Percentiles rank a stretch among this genome's conserved stretches.
phyloP scores from a whole-genome alignment of 2,329 filamentous ascomycete genomes.

The Ophiostoma quercus region DNA sequence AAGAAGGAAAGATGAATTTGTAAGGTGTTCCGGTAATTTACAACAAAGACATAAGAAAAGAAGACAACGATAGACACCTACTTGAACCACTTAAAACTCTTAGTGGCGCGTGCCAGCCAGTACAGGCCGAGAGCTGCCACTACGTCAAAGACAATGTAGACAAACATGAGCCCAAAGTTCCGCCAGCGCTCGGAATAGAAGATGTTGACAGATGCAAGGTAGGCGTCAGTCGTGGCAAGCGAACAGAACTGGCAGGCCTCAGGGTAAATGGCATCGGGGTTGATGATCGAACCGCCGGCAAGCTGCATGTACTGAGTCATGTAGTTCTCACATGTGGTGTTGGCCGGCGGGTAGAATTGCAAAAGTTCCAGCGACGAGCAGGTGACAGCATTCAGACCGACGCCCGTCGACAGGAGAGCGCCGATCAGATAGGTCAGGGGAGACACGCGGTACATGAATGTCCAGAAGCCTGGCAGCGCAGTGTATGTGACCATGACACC shows the following conservation, averaged over 20 bases:
- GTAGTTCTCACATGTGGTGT: constrained; percentile 61
- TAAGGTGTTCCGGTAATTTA: neutral
- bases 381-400: constrained; percentile 49
- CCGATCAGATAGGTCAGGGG: constrained; percentile 58
- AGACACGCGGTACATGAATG: constrained; percentile 67
- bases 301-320: constrained; percentile 50
- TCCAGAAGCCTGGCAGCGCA: constrained; percentile 66
- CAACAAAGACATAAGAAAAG: neutral
- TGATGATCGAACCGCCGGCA: constrained; percentile 54
- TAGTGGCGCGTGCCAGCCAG: constrained; percentile 24
- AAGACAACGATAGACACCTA: neutral
- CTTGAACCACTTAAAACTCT: neutral
- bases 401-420: constrained; percentile 61
- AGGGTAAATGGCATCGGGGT: constrained; percentile 37
- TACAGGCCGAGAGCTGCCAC: constrained; percentile 27
- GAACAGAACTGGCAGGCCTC: constrained; percentile 61
- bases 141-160: constrained; percentile 60
- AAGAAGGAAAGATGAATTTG: too few relatives aligned
- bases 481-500: constrained; percentile 54
- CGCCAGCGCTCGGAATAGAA: constrained; percentile 57
- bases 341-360: constrained; percentile 58
- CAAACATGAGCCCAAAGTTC: constrained; percentile 66
- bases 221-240: constrained; percentile 59
- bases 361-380: constrained; percentile 56
- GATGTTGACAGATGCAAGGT: constrained; percentile 44